These are phyloP conservation scores for Gracilaria vermiculophylla DNA, from an alignment of 23 red algal species.

Conservation along the genomic window DNA sequence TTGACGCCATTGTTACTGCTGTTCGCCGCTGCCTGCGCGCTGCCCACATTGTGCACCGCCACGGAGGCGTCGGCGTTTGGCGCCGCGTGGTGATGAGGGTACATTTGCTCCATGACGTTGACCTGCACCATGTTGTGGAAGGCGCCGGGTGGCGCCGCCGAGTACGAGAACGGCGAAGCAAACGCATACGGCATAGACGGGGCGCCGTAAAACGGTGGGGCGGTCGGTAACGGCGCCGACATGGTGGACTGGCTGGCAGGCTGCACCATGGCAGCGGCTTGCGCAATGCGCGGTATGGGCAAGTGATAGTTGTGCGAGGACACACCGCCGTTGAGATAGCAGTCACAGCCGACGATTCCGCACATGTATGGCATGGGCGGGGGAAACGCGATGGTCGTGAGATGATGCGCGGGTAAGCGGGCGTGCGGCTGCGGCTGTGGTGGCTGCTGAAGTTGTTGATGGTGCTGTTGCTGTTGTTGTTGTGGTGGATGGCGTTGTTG, in stretches of 20 bases:
- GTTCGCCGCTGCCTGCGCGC: too few species aligned
- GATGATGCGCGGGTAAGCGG: slow-evolving; percentile 16
- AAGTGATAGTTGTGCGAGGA: slow-evolving; percentile 47
- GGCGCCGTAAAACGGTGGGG: slow-evolving; percentile 32
- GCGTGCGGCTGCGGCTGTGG: neutral
- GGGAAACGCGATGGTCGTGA: neutral
- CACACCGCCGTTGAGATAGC: slow-evolving; percentile 52
- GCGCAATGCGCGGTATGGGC: slow-evolving; percentile 12
- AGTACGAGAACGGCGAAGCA: neutral
- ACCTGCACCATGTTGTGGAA: slow-evolving; percentile 70
- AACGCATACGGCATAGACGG: neutral
- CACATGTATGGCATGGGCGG: slow-evolving; percentile 25
- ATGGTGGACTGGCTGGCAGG: neutral
- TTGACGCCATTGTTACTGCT: neutral
- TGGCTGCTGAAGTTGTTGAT: neutral
- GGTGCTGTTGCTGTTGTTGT: neutral
- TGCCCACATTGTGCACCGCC: neutral
- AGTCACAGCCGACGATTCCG: slow-evolving; percentile 62
- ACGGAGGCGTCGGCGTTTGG: neutral
- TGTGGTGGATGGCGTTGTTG: neutral
- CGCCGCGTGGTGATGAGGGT: neutral
- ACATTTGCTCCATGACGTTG: slow-evolving; percentile 54
- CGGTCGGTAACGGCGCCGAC: neutral
- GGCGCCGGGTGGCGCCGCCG: neutral
- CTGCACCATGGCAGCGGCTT: neutral